phyloP scores from a whole-genome alignment of 176 grass and related monocot species.

The Phoenix dactylifera region DNA sequence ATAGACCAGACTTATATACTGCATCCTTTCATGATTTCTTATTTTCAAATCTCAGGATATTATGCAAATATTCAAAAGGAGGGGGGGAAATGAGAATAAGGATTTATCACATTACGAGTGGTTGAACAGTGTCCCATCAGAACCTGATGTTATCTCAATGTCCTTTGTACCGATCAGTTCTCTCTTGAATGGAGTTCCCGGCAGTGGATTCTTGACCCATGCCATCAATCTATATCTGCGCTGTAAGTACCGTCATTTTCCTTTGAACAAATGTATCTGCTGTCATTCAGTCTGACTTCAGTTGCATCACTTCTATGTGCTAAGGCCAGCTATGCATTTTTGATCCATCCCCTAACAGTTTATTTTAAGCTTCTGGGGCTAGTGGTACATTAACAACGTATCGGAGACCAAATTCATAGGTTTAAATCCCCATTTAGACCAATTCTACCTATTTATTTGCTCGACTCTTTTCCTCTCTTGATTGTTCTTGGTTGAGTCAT shows the following conservation, averaged over 20 bases:
- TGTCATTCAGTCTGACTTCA: too few relatives aligned
- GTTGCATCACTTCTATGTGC: too few relatives aligned
- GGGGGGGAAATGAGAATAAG: constrained; percentile 80
- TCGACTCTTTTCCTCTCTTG: too few relatives aligned
- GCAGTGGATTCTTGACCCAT: constrained; percentile 90
- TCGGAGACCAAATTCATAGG: too few relatives aligned
- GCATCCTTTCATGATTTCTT: constrained; percentile 14
- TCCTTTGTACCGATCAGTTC: constrained; percentile 97
- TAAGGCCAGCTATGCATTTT: too few relatives aligned
- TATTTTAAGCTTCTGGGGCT: too few relatives aligned
- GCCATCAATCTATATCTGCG: constrained; percentile 94
- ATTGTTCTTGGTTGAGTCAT: too few relatives aligned
- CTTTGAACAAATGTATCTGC: background rate
- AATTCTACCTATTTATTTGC: too few relatives aligned
- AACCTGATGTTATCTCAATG: constrained; percentile 91
- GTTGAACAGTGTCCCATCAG: constrained; percentile 61
- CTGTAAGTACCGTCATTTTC: constrained; percentile 31
- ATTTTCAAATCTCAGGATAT: constrained; percentile 46
- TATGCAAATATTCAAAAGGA: constrained; percentile 58
- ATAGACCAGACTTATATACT: background rate
- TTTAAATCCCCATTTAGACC: too few relatives aligned
- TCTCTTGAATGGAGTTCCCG: constrained; percentile 93
- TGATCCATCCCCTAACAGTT: too few relatives aligned
- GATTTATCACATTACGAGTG: constrained; percentile 65
- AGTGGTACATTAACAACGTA: too few relatives aligned